Conservation (phyloP, 495 filamentous ascomycete genomes). For the Umbilicaria muhlenbergii region DNA sequence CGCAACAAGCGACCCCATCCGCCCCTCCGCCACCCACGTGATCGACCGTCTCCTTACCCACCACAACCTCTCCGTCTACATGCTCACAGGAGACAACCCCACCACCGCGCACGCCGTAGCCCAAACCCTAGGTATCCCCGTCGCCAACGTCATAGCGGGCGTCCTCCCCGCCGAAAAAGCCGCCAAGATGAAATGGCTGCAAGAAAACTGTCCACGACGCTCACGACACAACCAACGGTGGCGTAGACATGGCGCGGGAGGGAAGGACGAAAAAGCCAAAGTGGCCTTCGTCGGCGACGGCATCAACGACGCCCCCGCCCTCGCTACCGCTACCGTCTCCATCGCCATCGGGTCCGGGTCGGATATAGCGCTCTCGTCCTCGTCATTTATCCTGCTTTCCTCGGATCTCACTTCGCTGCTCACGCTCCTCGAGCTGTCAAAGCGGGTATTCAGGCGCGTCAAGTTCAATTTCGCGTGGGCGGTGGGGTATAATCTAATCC, state of each 20-base stretch:
- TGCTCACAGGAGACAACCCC: constrained; percentile 80
- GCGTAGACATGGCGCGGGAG: not conserved
- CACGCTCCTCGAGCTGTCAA: constrained; percentile 54
- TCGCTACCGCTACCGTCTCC: constrained; percentile 65
- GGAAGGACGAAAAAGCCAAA: constrained; percentile 14
- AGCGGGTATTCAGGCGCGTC: constrained; percentile 59
- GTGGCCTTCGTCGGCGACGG: constrained; percentile 68
- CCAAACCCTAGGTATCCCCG: constrained; percentile 55
- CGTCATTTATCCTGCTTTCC: constrained; percentile 74
- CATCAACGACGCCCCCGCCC: constrained; percentile 77
- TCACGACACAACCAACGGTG: constrained; percentile 27
- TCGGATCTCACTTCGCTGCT: constrained; percentile 54
- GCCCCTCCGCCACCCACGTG: constrained; percentile 53
- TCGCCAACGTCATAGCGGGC: constrained; percentile 66
- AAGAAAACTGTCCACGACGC: constrained; percentile 49
- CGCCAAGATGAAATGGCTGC: constrained; percentile 64
- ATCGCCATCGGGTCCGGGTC: constrained; percentile 73
- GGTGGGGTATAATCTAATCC: constrained; percentile 63
- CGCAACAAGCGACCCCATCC: constrained; percentile 55
- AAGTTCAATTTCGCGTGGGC: constrained; percentile 86
- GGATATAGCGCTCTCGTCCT: constrained; percentile 69
- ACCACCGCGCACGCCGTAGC: constrained; percentile 68
- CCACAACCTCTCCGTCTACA: constrained; percentile 59
- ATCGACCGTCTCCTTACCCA: constrained; percentile 50
- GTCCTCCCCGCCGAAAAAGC: constrained; percentile 80